Conservation (phyloP, 176 grass and related monocot species). For the Eleusine indica region DNA sequence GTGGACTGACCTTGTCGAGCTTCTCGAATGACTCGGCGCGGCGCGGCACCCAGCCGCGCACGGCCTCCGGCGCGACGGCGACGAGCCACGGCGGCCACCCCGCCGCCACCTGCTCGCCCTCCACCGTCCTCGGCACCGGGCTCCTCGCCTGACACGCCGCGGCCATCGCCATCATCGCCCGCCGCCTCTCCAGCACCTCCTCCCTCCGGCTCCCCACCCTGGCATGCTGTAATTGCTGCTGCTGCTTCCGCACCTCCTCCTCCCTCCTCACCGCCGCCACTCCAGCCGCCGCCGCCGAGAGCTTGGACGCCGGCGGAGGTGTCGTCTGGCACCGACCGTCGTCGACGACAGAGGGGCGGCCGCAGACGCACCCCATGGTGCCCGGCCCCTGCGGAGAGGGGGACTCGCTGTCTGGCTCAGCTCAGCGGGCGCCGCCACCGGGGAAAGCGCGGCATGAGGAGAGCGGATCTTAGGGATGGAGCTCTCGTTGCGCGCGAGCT, state of each 20-base stretch:
- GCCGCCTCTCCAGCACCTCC: slow-evolving; percentile 55
- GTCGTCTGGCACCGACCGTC: slow-evolving; percentile 44
- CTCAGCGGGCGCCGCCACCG: slow-evolving; percentile 24
- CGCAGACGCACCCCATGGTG: slow-evolving; percentile 79
- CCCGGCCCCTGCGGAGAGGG: not conserved
- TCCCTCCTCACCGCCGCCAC: slow-evolving; percentile 40
- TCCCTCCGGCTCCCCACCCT: slow-evolving; percentile 34
- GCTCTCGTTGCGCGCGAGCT: slow-evolving; percentile 9
- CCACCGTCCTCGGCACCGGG: slow-evolving; percentile 59
- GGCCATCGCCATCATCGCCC: slow-evolving; percentile 50
- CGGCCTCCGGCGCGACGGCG: slow-evolving; percentile 82
- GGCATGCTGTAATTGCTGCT: slow-evolving; percentile 43
- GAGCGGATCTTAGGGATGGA: slow-evolving; percentile 25
- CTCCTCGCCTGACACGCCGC: slow-evolving; percentile 61
- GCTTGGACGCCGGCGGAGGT: slow-evolving; percentile 34
- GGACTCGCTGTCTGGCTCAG: not conserved
- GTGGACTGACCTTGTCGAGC: slow-evolving; percentile 80
- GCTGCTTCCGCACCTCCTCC: slow-evolving; percentile 47
- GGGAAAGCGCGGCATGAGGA: slow-evolving; percentile 33
- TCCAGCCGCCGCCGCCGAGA: slow-evolving; percentile 21
- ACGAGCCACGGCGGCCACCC: slow-evolving; percentile 97
- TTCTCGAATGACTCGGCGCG: slow-evolving; percentile 98
- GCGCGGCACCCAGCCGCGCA: slow-evolving; percentile 94
- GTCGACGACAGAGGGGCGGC: slow-evolving; percentile 48
- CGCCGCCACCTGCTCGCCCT: slow-evolving; percentile 86